Conservation (phyloP, 257 asterid species). For the Gynochthodes officinalis region DNA sequence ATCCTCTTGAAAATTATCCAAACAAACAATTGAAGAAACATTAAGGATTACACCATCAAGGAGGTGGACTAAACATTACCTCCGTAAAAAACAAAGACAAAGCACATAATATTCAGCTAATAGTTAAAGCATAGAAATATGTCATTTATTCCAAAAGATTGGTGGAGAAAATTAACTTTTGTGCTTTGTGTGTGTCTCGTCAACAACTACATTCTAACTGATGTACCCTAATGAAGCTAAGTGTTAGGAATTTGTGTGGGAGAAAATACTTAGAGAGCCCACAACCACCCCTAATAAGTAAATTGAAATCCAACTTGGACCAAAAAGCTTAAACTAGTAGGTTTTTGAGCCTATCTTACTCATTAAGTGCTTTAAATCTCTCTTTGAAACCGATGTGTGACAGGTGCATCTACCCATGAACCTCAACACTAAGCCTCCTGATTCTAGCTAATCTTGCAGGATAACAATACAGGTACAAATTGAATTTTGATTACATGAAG, state of each 20-base stretch:
- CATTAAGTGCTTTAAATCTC: too few species aligned
- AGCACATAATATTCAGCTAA: not conserved
- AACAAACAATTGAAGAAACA: not conserved
- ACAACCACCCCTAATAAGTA: too few species aligned
- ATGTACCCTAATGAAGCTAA: not conserved
- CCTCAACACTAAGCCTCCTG: too few species aligned
- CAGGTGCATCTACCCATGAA: too few species aligned
- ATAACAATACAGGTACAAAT: not conserved
- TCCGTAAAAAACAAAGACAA: not conserved
- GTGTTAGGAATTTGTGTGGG: too few species aligned
- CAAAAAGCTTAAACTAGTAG: too few species aligned
- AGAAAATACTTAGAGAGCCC: too few species aligned
- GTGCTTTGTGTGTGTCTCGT: too few species aligned
- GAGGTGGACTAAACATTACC: not conserved
- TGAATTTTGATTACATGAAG: not conserved
- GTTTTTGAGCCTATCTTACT: too few species aligned
- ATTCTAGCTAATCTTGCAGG: not conserved
- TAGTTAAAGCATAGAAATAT: not conserved
- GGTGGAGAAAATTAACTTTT: too few species aligned
- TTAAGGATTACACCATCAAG: not conserved
- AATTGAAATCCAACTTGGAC: too few species aligned
- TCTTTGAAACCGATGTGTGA: too few species aligned
- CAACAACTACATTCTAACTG: not conserved
- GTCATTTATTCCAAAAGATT: not conserved
- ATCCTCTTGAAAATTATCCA: constrained; percentile 1